phyloP scores from a whole-genome alignment of 225 moss, liverwort and hornwort genomes.

The Physcomitrium patens region DNA sequence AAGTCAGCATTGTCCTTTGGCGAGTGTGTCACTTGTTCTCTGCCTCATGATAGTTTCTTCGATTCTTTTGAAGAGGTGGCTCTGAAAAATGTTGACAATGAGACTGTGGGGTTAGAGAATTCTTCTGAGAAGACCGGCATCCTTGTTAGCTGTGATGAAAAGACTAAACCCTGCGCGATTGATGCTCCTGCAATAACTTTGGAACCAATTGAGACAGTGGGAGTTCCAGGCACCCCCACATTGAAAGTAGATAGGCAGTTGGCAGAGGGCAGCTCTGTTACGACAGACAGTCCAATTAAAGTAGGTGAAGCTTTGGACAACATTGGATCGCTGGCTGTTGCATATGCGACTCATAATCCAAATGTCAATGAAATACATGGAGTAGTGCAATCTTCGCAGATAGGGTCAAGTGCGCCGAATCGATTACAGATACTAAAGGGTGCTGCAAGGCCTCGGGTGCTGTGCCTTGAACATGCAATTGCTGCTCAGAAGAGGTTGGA shows the following conservation, averaged over 20 bases:
- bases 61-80: constrained; percentile 58
- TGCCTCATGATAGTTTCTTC: constrained; percentile 64
- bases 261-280: constrained; percentile 51
- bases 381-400: constrained; percentile 30
- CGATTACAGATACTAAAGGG: constrained; percentile 46
- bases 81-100: constrained; percentile 35
- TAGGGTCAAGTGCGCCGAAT: constrained; percentile 32
- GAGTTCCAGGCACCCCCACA: constrained; percentile 29
- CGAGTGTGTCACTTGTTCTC: constrained; percentile 59
- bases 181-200: constrained; percentile 38
- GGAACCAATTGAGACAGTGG: constrained; percentile 35
- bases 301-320: constrained; percentile 33
- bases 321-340: constrained; percentile 26
- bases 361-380: constrained; percentile 25
- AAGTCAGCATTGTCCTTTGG: constrained; percentile 43
- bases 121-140: constrained; percentile 32
- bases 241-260: constrained; percentile 37
- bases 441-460: constrained; percentile 60
- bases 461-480: constrained; percentile 94
- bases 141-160: constrained; percentile 37
- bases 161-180: constrained; percentile 30
- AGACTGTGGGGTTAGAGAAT: constrained; percentile 32
- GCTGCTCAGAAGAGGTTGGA: constrained; percentile 76
- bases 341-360: constrained; percentile 18
- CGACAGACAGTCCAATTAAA: constrained; percentile 37